Base-by-base conservation (phyloP, 108 stramenopile genomes). In the Schizochytrium sp. region DNA sequence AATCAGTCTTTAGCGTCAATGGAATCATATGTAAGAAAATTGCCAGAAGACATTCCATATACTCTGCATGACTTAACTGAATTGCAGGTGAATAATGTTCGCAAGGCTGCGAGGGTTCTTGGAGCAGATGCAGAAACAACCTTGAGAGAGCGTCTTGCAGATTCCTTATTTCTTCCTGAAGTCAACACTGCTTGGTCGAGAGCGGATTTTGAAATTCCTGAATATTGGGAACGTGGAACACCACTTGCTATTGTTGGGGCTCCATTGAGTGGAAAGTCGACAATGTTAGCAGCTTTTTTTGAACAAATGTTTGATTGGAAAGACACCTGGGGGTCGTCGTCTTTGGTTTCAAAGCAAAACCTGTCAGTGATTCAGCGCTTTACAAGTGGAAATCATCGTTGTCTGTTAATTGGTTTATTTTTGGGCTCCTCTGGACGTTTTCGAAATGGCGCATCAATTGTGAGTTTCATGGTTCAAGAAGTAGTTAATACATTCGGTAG, bases 181-280 rank as follows among this genome's bases (percentile, higher is more conserved):
- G 28, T 83, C 0, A 55, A 83, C 55, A 47, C 76, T 19, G 5
- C 53, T 5, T 83, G 76, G 76, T 83, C 76, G 17, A 3, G 53
- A n/a, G 28, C 13, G 19, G 53, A 83, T n/a, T 55, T 38, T n/a
- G n/a, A 38, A n/a, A 13, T 50, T 7, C 76, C 76, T 1, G 53
- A 49, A 13, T 5, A 38, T 5, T 83, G 47, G 47, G 28, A 49
- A 10, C 1, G 47, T 7, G 76, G 76, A 17, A 83, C 76, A 53
- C 76, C 76, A 38, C 53, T 83, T 49, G 76, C 76, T 10, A 7
- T 83, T 5, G 76, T 83, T n/a, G 76, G 50, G 64, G 28, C 19
- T 44, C 64, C 64, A 2, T 44, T 69, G 10, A 38, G 42, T 8
- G 64, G 64, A 38, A 69, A 69, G 28, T 69, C 64, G 12, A 69